Conservation (phyloP, 306 rosid genomes). For the Pterocarpus macrocarpus region DNA sequence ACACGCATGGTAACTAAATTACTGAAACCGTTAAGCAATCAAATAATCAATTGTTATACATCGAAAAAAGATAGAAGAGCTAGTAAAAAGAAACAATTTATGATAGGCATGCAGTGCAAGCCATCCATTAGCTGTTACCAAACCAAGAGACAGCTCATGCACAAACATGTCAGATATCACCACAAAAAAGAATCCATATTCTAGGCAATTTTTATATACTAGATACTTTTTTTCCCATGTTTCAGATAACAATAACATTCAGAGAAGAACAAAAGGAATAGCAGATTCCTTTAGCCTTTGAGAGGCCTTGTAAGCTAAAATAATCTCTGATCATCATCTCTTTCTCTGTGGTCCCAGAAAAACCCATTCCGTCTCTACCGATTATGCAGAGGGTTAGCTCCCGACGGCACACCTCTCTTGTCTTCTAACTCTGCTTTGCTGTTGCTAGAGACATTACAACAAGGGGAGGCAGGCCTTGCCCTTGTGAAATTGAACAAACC, state of each 20-base stretch:
- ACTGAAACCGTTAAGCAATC: slow-evolving; percentile 25
- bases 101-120: slow-evolving; percentile 49
- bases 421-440: slow-evolving; percentile 47
- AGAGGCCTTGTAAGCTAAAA: neutral
- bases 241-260: slow-evolving; percentile 52
- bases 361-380: slow-evolving; percentile 49
- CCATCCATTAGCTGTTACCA: slow-evolving; percentile 48
- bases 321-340: slow-evolving; percentile 9
- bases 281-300: slow-evolving; percentile 52
- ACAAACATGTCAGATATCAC: slow-evolving; percentile 62
- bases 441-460: slow-evolving; percentile 24
- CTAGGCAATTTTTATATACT: slow-evolving; percentile 26
- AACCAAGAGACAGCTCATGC: slow-evolving; percentile 71
- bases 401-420: slow-evolving; percentile 68
- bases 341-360: slow-evolving; percentile 17
- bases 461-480: neutral
- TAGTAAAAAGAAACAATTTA: slow-evolving; percentile 12
- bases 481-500: slow-evolving; percentile 46
- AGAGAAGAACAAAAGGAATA: slow-evolving; percentile 57
- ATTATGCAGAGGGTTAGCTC: slow-evolving; percentile 77
- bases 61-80: slow-evolving; percentile 24
- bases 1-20: slow-evolving; percentile 38
- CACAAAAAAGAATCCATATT: slow-evolving; percentile 48
- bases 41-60: slow-evolving; percentile 16
- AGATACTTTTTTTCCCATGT: slow-evolving; percentile 44